A percentile compares a stretch with the other conserved stretches of the same genome.
These are phyloP conservation scores for Vaccinium darrowii DNA, from an alignment of 148 eudicot species.

Conservation along the genomic window DNA sequence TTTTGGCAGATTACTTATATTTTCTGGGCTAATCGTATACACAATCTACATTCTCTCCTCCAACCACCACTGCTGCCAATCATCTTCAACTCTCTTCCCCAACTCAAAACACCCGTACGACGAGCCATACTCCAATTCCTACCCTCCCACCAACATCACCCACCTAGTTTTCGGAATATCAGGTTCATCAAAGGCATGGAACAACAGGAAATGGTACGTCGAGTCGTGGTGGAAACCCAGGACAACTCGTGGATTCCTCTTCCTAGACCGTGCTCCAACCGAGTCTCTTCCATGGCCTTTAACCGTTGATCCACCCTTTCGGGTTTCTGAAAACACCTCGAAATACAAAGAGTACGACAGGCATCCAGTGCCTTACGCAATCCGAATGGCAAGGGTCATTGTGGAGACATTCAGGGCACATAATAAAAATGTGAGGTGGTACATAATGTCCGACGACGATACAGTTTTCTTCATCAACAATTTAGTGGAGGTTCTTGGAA, in stretches of 20 bases:
- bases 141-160: slow-evolving; percentile 38
- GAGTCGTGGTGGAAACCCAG: slow-evolving; percentile 75
- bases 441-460: slow-evolving; percentile 59
- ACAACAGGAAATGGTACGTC: slow-evolving; percentile 29
- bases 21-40: slow-evolving; percentile 24
- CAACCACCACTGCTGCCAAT: slow-evolving; percentile 14
- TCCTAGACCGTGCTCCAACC: slow-evolving; percentile 43
- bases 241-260: slow-evolving; percentile 47
- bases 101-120: background rate
- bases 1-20: slow-evolving; percentile 32
- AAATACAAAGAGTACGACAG: slow-evolving; percentile 33
- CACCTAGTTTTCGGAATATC: slow-evolving; percentile 60
- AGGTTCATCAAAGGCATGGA: slow-evolving; percentile 42
- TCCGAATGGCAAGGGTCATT: slow-evolving; percentile 44
- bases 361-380: slow-evolving; percentile 33
- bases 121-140: background rate
- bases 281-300: slow-evolving; percentile 46
- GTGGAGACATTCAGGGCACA: slow-evolving; percentile 42
- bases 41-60: slow-evolving; percentile 27
- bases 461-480: slow-evolving; percentile 46
- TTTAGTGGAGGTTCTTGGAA: slow-evolving; percentile 48
- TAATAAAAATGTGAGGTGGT: slow-evolving; percentile 53
- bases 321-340: slow-evolving; percentile 37
- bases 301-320: slow-evolving; percentile 37
- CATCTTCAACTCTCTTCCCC: slow-evolving; percentile 20